These are phyloP conservation scores for Singerocomus inundabilis DNA, from an alignment of 1,284 basidiomycete genomes.

Conservation along the genomic window DNA sequence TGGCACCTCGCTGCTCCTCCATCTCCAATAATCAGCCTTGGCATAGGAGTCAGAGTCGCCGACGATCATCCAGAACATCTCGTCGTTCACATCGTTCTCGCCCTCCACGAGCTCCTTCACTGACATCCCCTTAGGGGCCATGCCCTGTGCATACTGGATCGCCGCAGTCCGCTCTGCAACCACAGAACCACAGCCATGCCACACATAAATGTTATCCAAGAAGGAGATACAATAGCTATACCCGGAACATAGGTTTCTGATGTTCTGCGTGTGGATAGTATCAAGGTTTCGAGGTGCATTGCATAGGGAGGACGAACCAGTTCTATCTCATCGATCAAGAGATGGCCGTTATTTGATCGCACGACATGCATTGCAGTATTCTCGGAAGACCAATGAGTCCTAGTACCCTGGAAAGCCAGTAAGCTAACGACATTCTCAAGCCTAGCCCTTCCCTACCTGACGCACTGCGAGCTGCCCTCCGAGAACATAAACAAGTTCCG, in stretches of 20 bases:
- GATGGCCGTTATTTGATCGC: slow-evolving; percentile 47
- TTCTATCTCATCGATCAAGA: slow-evolving; percentile 72
- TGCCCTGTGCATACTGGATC: slow-evolving; percentile 51
- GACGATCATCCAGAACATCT: slow-evolving; percentile 82
- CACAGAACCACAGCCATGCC: slow-evolving; percentile 72
- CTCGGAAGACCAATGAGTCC: slow-evolving; percentile 70
- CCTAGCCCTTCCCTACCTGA: slow-evolving; percentile 47
- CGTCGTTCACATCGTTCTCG: slow-evolving; percentile 56
- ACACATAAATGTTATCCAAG: slow-evolving; percentile 69
- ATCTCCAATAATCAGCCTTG: slow-evolving; percentile 76
- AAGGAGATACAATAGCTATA: slow-evolving; percentile 75
- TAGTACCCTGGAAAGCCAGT: slow-evolving; percentile 49
- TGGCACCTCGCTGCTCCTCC: slow-evolving; percentile 46
- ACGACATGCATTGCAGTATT: slow-evolving; percentile 79
- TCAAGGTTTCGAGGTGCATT: neutral
- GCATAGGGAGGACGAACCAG: slow-evolving; percentile 46
- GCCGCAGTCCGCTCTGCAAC: slow-evolving; percentile 58
- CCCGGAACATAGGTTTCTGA: slow-evolving; percentile 72
- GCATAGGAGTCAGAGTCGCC: slow-evolving; percentile 66
- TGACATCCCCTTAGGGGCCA: slow-evolving; percentile 40
- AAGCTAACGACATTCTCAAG: slow-evolving; percentile 4
- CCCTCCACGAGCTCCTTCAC: slow-evolving; percentile 60
- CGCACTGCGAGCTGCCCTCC: slow-evolving; percentile 66
- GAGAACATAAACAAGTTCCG: slow-evolving; percentile 57
- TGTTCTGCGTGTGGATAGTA: slow-evolving; percentile 41